Evolutionary conservation across 2,329 filamentous ascomycete species (phyloP).

Genomic region (Helicocarpus griseus): DNA sequence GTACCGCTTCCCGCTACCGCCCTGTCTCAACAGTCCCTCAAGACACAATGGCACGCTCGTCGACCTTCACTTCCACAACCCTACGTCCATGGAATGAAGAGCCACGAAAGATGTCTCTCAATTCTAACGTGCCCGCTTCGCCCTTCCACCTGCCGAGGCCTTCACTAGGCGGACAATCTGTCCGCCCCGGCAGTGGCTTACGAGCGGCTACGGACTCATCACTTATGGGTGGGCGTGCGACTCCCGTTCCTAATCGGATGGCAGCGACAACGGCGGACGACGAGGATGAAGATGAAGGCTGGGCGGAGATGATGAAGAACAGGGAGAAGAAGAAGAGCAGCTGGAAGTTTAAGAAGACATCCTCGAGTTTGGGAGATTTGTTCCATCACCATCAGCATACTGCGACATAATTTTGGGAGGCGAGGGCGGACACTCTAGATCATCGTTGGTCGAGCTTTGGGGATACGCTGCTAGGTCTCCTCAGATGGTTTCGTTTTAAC

Average conservation of each 20-base stretch:
- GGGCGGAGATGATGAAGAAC: constrained; percentile 43
- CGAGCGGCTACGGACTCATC: background rate
- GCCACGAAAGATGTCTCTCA: constrained; percentile 19
- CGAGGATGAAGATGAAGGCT: constrained; percentile 41
- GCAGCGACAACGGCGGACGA: constrained; percentile 22
- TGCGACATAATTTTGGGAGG: too few species aligned
- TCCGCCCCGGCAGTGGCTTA: too few species aligned
- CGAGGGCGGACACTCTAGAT: too few species aligned
- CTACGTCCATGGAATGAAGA: constrained; percentile 31
- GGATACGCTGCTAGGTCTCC: too few species aligned
- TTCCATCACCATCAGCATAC: constrained; percentile 22
- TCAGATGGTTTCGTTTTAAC: too few species aligned
- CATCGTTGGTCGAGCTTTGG: too few species aligned
- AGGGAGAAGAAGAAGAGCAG: constrained; percentile 40
- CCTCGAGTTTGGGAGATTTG: constrained; percentile 27
- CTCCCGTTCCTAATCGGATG: background rate
- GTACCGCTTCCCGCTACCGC: constrained; percentile 79
- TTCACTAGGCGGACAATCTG: too few species aligned
- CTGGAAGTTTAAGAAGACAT: constrained; percentile 37
- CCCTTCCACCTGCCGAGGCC: background rate
- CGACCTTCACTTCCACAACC: constrained; percentile 24
- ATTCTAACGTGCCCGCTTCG: constrained; percentile 3
- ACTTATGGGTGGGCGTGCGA: background rate
- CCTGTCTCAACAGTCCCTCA: constrained; percentile 63
- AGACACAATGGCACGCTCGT: constrained; percentile 17